phyloP scores from a whole-genome alignment of 768 basidiomycete species.

The Tricholoma terreum region DNA sequence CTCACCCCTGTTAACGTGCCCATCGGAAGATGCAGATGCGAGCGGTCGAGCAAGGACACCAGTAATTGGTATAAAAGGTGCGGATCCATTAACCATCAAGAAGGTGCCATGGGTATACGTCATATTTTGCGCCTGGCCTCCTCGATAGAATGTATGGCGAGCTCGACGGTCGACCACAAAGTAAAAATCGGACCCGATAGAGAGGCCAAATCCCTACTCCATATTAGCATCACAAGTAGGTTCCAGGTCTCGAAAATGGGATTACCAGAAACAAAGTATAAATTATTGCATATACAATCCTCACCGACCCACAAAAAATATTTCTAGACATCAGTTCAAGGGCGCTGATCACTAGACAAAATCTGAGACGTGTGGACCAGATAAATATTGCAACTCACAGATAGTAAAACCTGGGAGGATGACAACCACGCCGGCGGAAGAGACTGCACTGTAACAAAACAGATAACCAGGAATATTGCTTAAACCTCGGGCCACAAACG shows the following conservation, averaged over 20 bases:
- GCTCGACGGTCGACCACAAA: conserved; percentile 65
- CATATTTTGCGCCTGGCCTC: conserved; percentile 37
- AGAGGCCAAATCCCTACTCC: conserved; percentile 73
- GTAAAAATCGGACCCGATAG: conserved; percentile 81
- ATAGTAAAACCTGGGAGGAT: conserved; percentile 88
- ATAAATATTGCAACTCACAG: conserved; percentile 43
- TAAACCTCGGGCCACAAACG: conserved; percentile 76
- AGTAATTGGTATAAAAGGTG: conserved; percentile 29
- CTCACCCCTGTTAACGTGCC: conserved; percentile 48
- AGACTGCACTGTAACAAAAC: conserved; percentile 90
- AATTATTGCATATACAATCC: conserved; percentile 83
- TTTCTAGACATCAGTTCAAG: conserved; percentile 80
- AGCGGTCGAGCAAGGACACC: conserved; percentile 38
- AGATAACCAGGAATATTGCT: conserved; percentile 69
- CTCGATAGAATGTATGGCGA: conserved; percentile 46
- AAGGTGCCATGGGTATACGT: conserved; percentile 56
- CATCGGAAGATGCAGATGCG: background rate
- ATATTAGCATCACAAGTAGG: background rate
- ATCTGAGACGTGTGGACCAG: background rate
- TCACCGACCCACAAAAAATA: conserved; percentile 76
- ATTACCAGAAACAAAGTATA: conserved; percentile 78
- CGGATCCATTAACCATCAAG: conserved; percentile 43
- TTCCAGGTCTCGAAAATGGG: conserved; percentile 1
- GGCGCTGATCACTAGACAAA: conserved; percentile 61
- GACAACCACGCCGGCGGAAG: conserved; percentile 86